Evolutionary conservation across 1,284 basidiomycete genomes (phyloP).

Genomic region (Naganishia sp.): DNA sequence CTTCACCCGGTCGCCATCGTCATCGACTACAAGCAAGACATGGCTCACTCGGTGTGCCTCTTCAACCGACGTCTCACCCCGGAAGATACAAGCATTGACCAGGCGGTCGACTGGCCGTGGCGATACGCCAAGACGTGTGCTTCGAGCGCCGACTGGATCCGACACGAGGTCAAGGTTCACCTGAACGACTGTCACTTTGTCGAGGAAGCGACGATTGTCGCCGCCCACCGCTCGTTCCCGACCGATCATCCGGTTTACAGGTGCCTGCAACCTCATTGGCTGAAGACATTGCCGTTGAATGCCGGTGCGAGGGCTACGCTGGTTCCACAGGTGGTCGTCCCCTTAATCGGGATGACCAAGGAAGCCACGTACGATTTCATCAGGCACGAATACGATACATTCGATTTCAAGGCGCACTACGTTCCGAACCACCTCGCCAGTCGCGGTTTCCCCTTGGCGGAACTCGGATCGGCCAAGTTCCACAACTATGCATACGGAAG

Average conservation of each 20-base stretch:
- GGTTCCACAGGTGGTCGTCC: constrained; percentile 23
- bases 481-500: constrained; percentile 33
- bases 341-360: constrained; percentile 12
- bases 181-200: constrained; percentile 27
- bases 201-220: constrained; percentile 28
- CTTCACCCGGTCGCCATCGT: constrained; percentile 30
- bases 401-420: constrained; percentile 22
- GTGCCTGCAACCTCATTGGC: constrained; percentile 28
- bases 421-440: constrained; percentile 25
- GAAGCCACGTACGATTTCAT: constrained; percentile 5
- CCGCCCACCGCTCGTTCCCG: constrained; percentile 25
- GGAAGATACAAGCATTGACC: not conserved
- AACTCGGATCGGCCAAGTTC: constrained; percentile 19
- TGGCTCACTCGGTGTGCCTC: constrained; percentile 27
- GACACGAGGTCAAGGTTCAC: constrained; percentile 28
- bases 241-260: constrained; percentile 21
- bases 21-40: constrained; percentile 27
- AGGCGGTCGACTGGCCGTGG: constrained; percentile 28
- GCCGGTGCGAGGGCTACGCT: constrained; percentile 7
- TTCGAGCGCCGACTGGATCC: constrained; percentile 26
- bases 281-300: constrained; percentile 31
- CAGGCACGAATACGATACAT: constrained; percentile 26
- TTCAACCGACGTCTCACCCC: constrained; percentile 23
- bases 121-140: constrained; percentile 31
- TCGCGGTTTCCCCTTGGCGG: constrained; percentile 27